A percentile compares a stretch with the other conserved stretches of the same genome.
Conservation (phyloP, 2,329 filamentous ascomycete species). For the Fusarium veterinarium region DNA sequence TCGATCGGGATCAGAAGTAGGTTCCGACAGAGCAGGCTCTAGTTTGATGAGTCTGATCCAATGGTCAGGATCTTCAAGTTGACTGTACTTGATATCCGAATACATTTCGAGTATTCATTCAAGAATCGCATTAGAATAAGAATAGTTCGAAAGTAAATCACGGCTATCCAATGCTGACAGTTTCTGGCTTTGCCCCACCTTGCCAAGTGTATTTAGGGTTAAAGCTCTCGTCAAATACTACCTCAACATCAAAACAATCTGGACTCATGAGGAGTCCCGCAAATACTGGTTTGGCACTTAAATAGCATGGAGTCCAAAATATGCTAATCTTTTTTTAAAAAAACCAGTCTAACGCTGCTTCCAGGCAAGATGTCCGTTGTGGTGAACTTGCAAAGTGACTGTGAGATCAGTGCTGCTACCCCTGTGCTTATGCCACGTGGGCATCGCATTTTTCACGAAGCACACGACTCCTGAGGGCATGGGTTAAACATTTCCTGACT, state of each 20-base stretch:
- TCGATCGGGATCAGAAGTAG: not conserved
- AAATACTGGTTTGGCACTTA: not conserved
- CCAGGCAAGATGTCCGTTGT: not conserved
- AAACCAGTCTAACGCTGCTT: too few relatives aligned
- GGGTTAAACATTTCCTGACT: fast-evolving
- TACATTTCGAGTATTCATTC: not conserved
- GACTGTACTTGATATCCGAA: not conserved
- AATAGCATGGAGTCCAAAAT: not conserved
- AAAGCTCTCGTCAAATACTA: not conserved
- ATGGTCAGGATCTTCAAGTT: not conserved
- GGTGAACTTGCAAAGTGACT: not conserved
- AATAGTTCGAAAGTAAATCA: too few relatives aligned
- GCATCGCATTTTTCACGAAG: too few relatives aligned
- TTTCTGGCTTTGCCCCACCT: not conserved
- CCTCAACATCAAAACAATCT: not conserved
- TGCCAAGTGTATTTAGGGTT: not conserved
- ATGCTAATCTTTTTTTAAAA: fast-evolving
- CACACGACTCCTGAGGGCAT: not conserved
- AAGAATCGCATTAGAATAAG: not conserved
- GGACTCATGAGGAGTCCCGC: not conserved
- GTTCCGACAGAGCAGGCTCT: not conserved
- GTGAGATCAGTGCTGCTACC: not conserved
- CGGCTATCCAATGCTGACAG: not conserved
- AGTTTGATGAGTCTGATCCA: not conserved
- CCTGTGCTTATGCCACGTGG: not conserved